Evolutionary conservation across 371 early-diverging fungal genomes (phyloP).

Genomic region (Rhizopus microsporus): DNA sequence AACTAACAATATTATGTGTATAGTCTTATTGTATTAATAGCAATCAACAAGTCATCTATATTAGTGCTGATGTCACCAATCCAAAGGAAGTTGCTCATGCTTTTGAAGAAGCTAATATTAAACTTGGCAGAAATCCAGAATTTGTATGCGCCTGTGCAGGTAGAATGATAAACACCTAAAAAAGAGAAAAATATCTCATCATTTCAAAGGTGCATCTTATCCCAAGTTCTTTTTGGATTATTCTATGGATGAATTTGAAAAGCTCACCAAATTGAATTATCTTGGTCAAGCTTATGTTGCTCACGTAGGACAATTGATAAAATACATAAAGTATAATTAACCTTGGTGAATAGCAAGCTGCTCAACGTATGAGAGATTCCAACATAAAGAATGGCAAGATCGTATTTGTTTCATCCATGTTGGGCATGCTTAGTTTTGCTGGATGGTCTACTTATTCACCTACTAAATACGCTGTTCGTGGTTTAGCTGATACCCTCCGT

Average conservation of each 20-base stretch:
- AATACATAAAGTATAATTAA: neutral
- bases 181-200: neutral
- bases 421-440: constrained; percentile 74
- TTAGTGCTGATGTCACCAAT: constrained; percentile 66
- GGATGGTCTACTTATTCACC: constrained; percentile 87
- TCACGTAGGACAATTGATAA: constrained; percentile 52
- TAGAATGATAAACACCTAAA: constrained; percentile 11
- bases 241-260: constrained; percentile 60
- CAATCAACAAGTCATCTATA: constrained; percentile 52
- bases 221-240: constrained; percentile 81
- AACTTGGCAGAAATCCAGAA: constrained; percentile 65
- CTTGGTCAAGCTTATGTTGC: constrained; percentile 76
- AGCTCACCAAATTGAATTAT: constrained; percentile 76
- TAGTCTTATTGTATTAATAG: constrained; percentile 22
- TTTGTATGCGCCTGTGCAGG: constrained; percentile 85
- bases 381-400: constrained; percentile 66
- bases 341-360: constrained; percentile 55
- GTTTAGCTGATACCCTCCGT: constrained; percentile 73
- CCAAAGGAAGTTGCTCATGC: constrained; percentile 58
- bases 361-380: constrained; percentile 64
- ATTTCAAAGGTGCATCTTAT: constrained; percentile 49
- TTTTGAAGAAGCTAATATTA: constrained; percentile 61
- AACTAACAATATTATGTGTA: neutral
- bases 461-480: constrained; percentile 83
- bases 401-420: constrained; percentile 79